These are phyloP conservation scores for Populus ilicifolia DNA, from an alignment of 345 rosid species.

Conservation along the genomic window DNA sequence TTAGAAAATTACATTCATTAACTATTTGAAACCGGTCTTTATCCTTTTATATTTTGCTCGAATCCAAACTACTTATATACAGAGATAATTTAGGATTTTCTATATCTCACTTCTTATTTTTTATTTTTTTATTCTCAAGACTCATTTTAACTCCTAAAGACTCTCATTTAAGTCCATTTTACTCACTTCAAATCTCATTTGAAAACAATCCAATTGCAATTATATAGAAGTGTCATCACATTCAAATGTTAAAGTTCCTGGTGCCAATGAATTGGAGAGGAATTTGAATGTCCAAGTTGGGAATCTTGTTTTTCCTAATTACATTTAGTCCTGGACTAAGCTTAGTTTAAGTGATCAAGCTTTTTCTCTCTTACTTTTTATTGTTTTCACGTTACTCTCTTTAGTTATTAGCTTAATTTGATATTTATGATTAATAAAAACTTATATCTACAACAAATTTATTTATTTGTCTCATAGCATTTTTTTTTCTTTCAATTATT, in stretches of 20 bases:
- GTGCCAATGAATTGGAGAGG: slow-evolving; percentile 23
- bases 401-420: background rate
- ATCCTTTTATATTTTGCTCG: too few relatives aligned
- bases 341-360: slow-evolving; percentile 63
- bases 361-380: slow-evolving; percentile 65
- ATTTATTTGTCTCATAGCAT: too few relatives aligned
- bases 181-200: slow-evolving; percentile 26
- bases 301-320: slow-evolving; percentile 40
- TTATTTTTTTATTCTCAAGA: too few relatives aligned
- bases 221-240: background rate
- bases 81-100: too few relatives aligned
- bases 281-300: slow-evolving; percentile 49
- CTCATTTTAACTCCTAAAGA: background rate
- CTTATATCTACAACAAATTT: too few relatives aligned
- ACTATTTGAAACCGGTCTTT: too few relatives aligned
- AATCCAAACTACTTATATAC: too few relatives aligned
- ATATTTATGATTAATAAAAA: background rate
- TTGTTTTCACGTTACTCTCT: slow-evolving; percentile 65
- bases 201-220: slow-evolving; percentile 10
- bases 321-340: slow-evolving; percentile 30
- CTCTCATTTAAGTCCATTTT: slow-evolving; percentile 29
- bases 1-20: too few relatives aligned
- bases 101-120: too few relatives aligned
- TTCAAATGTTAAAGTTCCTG: slow-evolving; percentile 8
- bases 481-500: too few relatives aligned